Conservation (phyloP, 345 rosid species). For the Corchorus capsularis region DNA sequence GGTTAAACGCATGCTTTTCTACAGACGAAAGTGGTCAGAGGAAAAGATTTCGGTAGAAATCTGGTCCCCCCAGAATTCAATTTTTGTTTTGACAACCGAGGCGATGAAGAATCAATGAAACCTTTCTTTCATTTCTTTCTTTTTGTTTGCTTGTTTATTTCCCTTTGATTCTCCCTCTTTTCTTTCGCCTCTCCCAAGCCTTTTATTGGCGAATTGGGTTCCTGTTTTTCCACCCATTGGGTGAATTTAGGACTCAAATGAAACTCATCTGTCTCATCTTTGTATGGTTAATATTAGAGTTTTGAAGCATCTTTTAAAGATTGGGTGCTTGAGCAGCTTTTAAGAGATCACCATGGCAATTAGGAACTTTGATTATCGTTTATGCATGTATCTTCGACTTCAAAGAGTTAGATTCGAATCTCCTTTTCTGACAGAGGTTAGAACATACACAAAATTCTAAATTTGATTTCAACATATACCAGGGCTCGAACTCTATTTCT, state of each 20-base stretch:
- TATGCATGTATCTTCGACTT: no score
- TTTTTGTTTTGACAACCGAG: background rate
- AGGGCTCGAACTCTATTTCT: no score
- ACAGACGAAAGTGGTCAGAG: background rate
- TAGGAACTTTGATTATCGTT: no score
- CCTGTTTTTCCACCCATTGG: background rate
- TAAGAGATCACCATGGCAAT: no score
- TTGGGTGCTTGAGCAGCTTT: no score
- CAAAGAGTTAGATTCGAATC: no score
- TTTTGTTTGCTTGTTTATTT: constrained; percentile 7
- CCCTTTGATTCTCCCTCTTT: background rate
- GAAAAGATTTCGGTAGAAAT: background rate
- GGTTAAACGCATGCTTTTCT: no score
- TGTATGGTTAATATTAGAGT: no score
- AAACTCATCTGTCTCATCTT: no score
- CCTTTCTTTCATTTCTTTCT: background rate
- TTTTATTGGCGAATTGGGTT: background rate
- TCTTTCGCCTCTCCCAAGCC: background rate
- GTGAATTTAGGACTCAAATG: background rate
- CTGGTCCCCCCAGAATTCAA: constrained; percentile 6
- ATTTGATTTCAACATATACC: no score
- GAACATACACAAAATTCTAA: background rate
- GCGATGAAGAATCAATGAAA: background rate
- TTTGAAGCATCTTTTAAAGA: no score
- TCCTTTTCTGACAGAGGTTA: no score